Conservation (phyloP, 768 basidiomycete species). For the Russula sp. region DNA sequence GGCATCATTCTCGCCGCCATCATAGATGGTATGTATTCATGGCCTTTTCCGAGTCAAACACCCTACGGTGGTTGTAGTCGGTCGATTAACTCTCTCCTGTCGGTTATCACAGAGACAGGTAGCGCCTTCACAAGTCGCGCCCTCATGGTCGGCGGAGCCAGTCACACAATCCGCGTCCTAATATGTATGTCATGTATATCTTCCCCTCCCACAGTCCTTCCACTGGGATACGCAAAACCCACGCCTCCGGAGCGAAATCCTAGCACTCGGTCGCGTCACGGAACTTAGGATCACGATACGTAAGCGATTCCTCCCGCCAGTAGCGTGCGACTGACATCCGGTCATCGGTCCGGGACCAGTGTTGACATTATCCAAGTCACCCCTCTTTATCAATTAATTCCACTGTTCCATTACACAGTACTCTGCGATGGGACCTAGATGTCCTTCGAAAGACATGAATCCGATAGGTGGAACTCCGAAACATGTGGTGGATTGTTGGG, state of each 20-base stretch:
- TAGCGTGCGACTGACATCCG: not conserved
- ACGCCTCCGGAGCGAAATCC: not conserved
- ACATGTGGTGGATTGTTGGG: not conserved
- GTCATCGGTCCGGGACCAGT: not conserved
- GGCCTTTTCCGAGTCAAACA: not conserved
- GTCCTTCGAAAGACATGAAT: not conserved
- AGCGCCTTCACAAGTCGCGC: not conserved
- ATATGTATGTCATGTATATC: not conserved
- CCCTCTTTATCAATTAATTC: not conserved
- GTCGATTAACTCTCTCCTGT: not conserved
- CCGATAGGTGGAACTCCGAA: not conserved
- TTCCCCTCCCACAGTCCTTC: not conserved
- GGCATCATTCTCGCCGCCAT: not conserved
- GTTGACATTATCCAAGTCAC: not conserved
- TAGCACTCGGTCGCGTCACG: not conserved
- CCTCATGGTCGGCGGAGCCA: not conserved
- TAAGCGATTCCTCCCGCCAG: not conserved
- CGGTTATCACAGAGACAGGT: not conserved
- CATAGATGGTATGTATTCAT: not conserved
- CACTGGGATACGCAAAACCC: not conserved
- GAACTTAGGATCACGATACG: not conserved
- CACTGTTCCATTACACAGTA: not conserved
- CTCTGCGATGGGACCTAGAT: not conserved
- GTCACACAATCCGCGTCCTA: not conserved
- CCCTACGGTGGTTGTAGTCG: not conserved